phyloP scores from a whole-genome alignment of 768 basidiomycete species.

The Tricholoma saponaceum region DNA sequence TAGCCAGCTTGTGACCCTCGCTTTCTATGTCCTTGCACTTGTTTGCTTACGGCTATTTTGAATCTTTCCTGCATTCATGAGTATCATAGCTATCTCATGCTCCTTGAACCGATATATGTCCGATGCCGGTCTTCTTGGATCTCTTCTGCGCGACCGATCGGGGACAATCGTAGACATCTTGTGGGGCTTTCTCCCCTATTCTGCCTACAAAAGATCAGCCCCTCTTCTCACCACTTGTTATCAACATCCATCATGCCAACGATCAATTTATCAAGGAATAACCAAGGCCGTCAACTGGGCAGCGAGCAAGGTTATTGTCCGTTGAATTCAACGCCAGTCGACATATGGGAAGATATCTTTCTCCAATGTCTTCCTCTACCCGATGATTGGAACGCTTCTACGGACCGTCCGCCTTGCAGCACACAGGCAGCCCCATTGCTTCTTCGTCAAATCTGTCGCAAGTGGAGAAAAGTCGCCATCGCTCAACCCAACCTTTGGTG shows the following conservation, averaged over 20 bases:
- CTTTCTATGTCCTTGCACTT: not conserved
- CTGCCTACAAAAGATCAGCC: not conserved
- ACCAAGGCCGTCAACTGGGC: not conserved
- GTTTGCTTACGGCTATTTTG: not conserved
- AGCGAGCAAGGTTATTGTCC: not conserved
- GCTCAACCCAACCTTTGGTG: not conserved
- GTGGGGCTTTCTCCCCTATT: not conserved
- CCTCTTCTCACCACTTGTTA: not conserved
- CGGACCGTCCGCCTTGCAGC: not conserved
- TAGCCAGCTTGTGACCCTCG: conserved; percentile 41
- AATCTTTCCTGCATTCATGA: not conserved
- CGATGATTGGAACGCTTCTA: not conserved
- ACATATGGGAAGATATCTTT: conserved; percentile 1
- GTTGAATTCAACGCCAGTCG: not conserved
- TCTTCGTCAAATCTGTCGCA: conserved; percentile 1
- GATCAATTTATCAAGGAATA: conserved; percentile 22
- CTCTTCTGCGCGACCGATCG: not conserved
- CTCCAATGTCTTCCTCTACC: not conserved
- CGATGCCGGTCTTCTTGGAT: not conserved
- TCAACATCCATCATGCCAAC: not conserved
- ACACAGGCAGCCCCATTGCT: not conserved
- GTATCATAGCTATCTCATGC: not conserved
- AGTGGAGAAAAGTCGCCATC: not conserved
- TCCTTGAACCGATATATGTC: not conserved
- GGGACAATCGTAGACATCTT: not conserved